These are phyloP conservation scores for Camelina neglecta DNA, from an alignment of 345 rosid species.

Conservation along the genomic window DNA sequence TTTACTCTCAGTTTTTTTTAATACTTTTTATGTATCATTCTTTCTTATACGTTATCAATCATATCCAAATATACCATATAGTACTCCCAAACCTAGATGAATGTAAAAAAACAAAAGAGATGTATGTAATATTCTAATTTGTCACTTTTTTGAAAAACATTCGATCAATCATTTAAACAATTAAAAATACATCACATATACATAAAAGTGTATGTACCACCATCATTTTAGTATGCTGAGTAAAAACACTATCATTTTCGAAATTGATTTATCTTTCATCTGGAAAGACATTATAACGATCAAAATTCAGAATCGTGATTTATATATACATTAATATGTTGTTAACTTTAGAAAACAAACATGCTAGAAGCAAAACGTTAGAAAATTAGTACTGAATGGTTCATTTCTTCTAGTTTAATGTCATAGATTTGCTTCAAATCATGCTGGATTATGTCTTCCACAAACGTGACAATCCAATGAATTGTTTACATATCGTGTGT, in stretches of 20 bases:
- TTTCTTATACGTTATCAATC: no score
- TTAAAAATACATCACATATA: not conserved
- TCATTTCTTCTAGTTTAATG: slow-evolving; percentile 19
- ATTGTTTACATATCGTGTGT: slow-evolving; percentile 32
- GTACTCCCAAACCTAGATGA: no score
- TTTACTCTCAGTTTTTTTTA: no score
- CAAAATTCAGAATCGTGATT: not conserved
- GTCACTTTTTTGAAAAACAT: not conserved
- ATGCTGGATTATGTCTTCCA: slow-evolving; percentile 44
- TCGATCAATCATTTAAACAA: no score
- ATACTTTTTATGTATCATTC: no score
- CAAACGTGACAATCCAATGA: slow-evolving; percentile 26
- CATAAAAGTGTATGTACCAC: no score
- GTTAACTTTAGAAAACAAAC: not conserved
- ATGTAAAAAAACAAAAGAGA: no score
- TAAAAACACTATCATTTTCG: not conserved
- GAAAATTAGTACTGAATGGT: not conserved
- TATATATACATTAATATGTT: not conserved
- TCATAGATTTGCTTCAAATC: slow-evolving; percentile 34
- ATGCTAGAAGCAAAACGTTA: not conserved
- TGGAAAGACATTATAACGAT: not conserved
- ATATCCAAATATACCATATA: no score
- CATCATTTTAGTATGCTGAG: no score
- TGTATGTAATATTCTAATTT: no score
- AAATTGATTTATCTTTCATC: not conserved